Evolutionary conservation across 768 basidiomycete genomes (phyloP), one percentile per base, ranked within the genome.

Genomic region (Termitomyces sp.): DNA sequence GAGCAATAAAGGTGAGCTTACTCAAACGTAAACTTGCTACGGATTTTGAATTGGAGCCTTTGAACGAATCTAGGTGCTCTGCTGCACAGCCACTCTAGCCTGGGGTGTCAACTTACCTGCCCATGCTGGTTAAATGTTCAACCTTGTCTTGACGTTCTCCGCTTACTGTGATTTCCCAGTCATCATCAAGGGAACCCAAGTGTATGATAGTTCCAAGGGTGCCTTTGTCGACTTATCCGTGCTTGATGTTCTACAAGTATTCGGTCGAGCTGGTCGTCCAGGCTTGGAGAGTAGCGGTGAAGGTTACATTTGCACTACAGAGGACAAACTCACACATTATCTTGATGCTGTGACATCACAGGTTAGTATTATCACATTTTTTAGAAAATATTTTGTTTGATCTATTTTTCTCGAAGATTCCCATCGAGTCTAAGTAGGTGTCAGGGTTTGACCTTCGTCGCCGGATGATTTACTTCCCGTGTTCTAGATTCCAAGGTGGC

Each of bases 91-190:
- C 5, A 99, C 97, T 3, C 81, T 99, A 47, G 97, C 97, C 5
- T 99, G 97, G 97, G 97, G 97, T 75, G 97, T 99, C 66, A 99
- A 99, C 73, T 78, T 99, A 64, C 97, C 97, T 38, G 97, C 97
- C 17, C 96, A 98, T 75, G 97, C 97, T 60, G 94, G 92, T 92
- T 63, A 64, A 64, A 59, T 59, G 51, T 53, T 64, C 15, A 66
- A 56, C 51, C 56, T 17, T 45, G 17, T 31, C 29, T 54, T 50
- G 61, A 45, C 64, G 56, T 64, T 59, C 48, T 52, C 65, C 34
- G 64, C 43, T 15, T 20, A 62, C 42, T 38, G n/a, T 57, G 7
- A 8, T 57, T 38, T 56, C 7, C 7, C 43, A 92, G 96, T 97
- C 57, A 76, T 97, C 65, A 98, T 97, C 78, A 99, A 99, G 74